Conservation (phyloP, 306 rosid genomes). For the Dalbergia oliveri region DNA sequence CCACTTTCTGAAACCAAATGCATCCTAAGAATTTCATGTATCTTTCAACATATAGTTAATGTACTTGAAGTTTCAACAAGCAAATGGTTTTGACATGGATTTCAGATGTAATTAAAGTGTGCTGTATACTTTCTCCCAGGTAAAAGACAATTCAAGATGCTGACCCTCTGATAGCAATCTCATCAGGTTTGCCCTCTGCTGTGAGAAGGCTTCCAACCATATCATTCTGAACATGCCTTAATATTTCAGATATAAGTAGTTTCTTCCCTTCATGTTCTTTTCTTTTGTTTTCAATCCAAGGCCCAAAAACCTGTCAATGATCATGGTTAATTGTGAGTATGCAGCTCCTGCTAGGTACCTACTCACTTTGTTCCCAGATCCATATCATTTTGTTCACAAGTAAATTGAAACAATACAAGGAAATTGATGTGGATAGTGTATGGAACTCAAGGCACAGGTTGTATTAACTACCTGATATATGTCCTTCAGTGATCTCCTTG, state of each 20-base stretch:
- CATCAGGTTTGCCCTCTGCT: slow-evolving; percentile 47
- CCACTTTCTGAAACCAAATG: too few relatives aligned
- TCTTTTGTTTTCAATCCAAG: slow-evolving; percentile 58
- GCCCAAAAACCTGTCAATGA: slow-evolving; percentile 56
- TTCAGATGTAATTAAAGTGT: too few relatives aligned
- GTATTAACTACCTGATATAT: slow-evolving; percentile 44
- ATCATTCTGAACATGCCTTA: slow-evolving; percentile 43
- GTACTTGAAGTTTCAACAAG: neutral
- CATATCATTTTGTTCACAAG: slow-evolving; percentile 6
- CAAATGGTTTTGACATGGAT: slow-evolving; percentile 1
- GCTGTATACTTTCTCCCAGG: neutral
- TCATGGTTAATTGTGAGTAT: neutral
- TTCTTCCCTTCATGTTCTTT: slow-evolving; percentile 48
- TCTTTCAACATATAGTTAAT: too few relatives aligned
- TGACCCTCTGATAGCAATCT: slow-evolving; percentile 45
- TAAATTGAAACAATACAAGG: neutral
- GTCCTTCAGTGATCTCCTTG: slow-evolving; percentile 47
- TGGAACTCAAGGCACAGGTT: too few relatives aligned
- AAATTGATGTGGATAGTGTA: too few relatives aligned
- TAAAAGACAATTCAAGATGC: slow-evolving; percentile 28
- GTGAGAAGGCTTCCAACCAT: slow-evolving; percentile 45
- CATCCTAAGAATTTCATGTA: too few relatives aligned
- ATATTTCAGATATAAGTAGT: slow-evolving; percentile 44
- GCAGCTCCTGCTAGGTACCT: neutral
- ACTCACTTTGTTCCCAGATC: neutral